Base-by-base conservation (phyloP, 2,329 filamentous ascomycete species). In the Plenodomus lindquistii region DNA sequence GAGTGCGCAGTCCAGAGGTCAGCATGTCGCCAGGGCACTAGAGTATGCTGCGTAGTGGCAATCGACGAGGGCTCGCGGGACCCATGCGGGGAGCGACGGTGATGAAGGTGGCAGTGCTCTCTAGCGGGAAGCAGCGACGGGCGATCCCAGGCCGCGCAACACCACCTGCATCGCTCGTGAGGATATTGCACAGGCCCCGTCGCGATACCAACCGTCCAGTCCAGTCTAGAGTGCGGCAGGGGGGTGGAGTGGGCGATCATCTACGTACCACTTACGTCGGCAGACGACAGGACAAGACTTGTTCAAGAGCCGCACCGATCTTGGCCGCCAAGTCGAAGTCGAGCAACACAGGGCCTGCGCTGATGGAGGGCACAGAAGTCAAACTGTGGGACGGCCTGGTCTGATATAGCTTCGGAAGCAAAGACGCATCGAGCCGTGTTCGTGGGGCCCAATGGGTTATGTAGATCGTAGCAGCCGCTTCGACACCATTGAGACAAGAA, bases 21-120 rank as follows among this genome's bases (percentile, higher is more conserved):
- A 70, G 67, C 66, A 70, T 68, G 54, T 59, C 59, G 66, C 57
- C n/a, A 59, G 37, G 42, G 50, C 49, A 47, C 46, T 37, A n/a
- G n/a, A n/a, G n/a, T n/a, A 57, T 43, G 55, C 48, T 51, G 47
- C 47, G 50, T 45, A 58, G 63, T 55, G 59, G 57, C 57, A 53
- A 52, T 50, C 40, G 43, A 44, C 47, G 50, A 44, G 43, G 10
- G 47, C 46, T 57, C 42, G 49, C 57, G 55, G 60, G 52, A 46
- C 42, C 48, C 51, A 52, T 52, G 58, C 60, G 62, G 59, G 52
- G 56, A 61, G 43, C 50, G 52, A 56, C 45, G 48, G 54, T 50
- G 55, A 51, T 50, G 47, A 49, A 44, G 49, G 57, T 57, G 55
- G 60, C 60, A 53, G 53, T 60, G 58, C 53, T 54, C 46, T 44